Base-by-base conservation (phyloP, 306 rosid species). In the Inga laurina region DNA sequence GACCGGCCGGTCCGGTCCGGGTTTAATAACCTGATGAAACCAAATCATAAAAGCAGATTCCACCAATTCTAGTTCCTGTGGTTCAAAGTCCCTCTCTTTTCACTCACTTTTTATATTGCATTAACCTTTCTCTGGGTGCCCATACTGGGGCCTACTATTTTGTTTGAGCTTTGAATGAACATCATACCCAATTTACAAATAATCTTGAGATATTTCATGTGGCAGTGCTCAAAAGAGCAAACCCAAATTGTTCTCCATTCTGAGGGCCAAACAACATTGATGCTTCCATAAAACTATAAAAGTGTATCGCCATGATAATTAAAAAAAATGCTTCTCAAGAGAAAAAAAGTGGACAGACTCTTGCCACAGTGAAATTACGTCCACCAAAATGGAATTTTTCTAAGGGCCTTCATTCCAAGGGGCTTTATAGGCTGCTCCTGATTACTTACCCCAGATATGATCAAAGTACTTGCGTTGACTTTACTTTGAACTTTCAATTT, bases 401-500 rank as follows among this genome's bases (percentile, higher is more conserved):
- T 32, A 27, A 41, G 30, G 54, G 75, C 21, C 44, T n/a, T 64
- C 39, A 72, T 69, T 76, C 68, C 66, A 69, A 71, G 24, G 62
- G 32, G 11, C 52, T 16, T 14, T 3, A 3, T 1, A 16, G 57
- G 22, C 65, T 45, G 66, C 71, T 32, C 71, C 43, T 39, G 6
- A 39, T 22, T 22, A 3, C 30, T 32, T 32, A 12, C n/a, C 45
- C 65, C 61, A 66, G 69, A 71, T 67, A 34, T 66, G 52, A 73
- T 66, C 74, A 18, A 39, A 19, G 12, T 39, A 21, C 44, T 75
- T 52, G 57, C 18, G 61, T 82, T 86, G 86, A 82, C 82, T 68
- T 62, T 35, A 16, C 74, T 74, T 68, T 72, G 68, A 74, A 73
- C 30, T 44, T 73, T 57, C 52, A 78, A 34, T 27, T 44, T 3